A percentile compares a stretch with the other conserved stretches of the same genome.
Evolutionary conservation across 768 basidiomycete genomes (phyloP).

Genomic region (Cystofilobasidium capitatum): DNA sequence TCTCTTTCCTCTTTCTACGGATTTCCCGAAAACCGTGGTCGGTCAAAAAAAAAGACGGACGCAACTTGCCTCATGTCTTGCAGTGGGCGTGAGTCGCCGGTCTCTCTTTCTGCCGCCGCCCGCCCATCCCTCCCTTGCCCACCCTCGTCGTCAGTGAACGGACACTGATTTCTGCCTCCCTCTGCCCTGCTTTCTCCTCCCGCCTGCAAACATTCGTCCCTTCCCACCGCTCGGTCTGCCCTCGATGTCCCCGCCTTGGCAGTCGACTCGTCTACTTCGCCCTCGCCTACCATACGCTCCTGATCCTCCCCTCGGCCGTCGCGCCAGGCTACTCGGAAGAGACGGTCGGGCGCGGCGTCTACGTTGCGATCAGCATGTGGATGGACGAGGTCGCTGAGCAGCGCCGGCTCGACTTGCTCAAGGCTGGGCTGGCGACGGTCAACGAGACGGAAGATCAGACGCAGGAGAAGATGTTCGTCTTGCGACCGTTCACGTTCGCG

Average conservation of each 20-base stretch:
- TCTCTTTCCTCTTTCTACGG: neutral
- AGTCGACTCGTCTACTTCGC: neutral
- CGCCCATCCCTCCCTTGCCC: neutral
- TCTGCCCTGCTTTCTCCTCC: neutral
- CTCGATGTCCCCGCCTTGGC: no score
- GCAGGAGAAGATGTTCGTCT: constrained; percentile 22
- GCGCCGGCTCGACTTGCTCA: neutral
- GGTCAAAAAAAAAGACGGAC: no score
- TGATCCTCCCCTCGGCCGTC: constrained; percentile 20
- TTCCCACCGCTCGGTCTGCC: neutral
- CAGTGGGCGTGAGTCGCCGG: constrained; percentile 22
- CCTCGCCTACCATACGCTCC: neutral
- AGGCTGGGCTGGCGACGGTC: no score
- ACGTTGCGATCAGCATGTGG: constrained; percentile 9
- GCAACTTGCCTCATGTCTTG: constrained; percentile 19
- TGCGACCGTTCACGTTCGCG: constrained; percentile 18
- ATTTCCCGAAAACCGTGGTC: no score
- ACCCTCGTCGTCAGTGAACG: neutral
- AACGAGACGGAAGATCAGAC: constrained; percentile 6
- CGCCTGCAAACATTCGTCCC: neutral
- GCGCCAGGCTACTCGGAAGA: constrained; percentile 17
- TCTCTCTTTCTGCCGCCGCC: neutral
- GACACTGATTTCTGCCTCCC: neutral
- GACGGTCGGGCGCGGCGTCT: constrained; percentile 11
- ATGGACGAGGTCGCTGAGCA: constrained; percentile 24